Base-by-base conservation (phyloP, 129 eudicot species). In the Logfia minima region DNA sequence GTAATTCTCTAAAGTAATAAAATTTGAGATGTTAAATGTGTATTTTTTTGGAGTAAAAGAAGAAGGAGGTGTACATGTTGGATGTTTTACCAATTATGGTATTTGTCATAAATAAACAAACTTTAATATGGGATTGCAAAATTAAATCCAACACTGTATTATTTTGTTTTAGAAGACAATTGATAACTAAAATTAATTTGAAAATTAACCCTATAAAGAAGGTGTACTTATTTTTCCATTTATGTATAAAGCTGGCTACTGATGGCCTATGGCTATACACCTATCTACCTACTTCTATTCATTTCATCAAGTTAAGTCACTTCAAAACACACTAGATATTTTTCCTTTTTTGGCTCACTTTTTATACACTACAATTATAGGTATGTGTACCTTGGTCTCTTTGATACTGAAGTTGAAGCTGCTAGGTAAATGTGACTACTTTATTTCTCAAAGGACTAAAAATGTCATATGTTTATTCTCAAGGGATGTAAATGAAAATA, bases 321-420 rank as follows among this genome's bases (percentile, higher is more conserved):
- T 68, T 81, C 84, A 81, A 60, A 66, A 68, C 77, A 68, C 76
- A 81, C 67, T 81, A 68, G 84, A 81, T 61, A 69, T 16, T 29
- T 77, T 76, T 81, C 68, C 71, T 66, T 43, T 78, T 83, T 17
- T 78, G 68, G 73, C 72, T 72, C 45, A 45, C 41, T 53, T 17
- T 74, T 67, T 28, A 66, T 60, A 22, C 51, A 58, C 67, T 48
- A 59, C 75, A 68, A 39, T 68, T n/a, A 11, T 75, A 95, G 99
- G 96, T 95, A 92, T 81, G 99, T 95, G 16, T 95, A 95, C 84
- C 76, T 95, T 86, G 99, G 99, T 18, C 96, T 95, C 31, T 95
- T 95, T 81, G 97, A 95, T 84, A 89, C 97, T 29, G 99, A 95
- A 85, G 79, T 92, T 68, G 99, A 95, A 88, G 99, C 99, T 77